Percentiles rank a stretch among this genome's conserved stretches.
Evolutionary conservation across 2,329 filamentous ascomycete genomes (phyloP).

Genomic region (Beauveria asiatica): DNA sequence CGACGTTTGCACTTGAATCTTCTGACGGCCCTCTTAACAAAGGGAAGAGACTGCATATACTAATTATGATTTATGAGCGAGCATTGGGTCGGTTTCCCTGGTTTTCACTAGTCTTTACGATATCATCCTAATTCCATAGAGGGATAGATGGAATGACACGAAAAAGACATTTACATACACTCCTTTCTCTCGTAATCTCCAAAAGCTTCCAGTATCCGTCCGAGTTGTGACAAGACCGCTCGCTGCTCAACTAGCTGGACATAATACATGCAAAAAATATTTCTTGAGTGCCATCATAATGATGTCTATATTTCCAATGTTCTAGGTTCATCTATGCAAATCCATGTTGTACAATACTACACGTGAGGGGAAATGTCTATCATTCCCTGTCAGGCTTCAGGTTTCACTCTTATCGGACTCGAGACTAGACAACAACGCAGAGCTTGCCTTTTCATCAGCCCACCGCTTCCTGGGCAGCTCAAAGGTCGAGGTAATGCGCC

Average conservation of each 20-base stretch:
- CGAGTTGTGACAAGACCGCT: not conserved
- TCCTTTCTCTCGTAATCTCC: not conserved
- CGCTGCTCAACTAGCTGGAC: not conserved
- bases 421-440: slow-evolving; percentile 12
- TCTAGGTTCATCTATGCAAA: not conserved
- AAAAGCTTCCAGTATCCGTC: not conserved
- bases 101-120: not conserved
- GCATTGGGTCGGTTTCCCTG: not conserved
- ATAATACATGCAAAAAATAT: not conserved
- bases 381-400: not conserved
- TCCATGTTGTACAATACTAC: not conserved
- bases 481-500: slow-evolving; percentile 18
- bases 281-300: not conserved
- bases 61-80: slow-evolving; percentile 3
- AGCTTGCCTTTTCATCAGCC: slow-evolving; percentile 16
- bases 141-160: not conserved
- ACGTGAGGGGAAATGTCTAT: not conserved
- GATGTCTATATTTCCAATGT: not conserved
- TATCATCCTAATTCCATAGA: not conserved
- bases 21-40: not conserved
- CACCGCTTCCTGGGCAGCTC: slow-evolving; percentile 19
- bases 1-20: not conserved
- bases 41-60: slow-evolving; percentile 2
- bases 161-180: not conserved
- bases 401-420: not conserved